Conservation (phyloP, 805 yeast genomes). For the Pichia gijzeniarum region DNA sequence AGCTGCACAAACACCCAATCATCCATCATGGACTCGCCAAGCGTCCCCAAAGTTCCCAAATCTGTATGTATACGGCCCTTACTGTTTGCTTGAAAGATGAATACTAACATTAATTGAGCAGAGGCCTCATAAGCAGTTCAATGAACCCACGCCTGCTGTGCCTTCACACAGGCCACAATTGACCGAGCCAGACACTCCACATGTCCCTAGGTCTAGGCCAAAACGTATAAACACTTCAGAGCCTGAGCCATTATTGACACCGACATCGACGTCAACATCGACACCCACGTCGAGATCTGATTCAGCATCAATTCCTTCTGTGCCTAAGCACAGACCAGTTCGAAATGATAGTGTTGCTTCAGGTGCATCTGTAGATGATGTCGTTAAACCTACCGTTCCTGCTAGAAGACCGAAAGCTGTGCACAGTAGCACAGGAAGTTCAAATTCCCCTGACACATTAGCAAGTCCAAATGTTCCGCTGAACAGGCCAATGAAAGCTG, state of each 20-base stretch:
- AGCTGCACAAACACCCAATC: background rate
- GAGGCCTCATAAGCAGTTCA: conserved; percentile 5
- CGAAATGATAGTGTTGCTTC: background rate
- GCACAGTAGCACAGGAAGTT: background rate
- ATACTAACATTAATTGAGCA: background rate
- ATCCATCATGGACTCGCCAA: background rate
- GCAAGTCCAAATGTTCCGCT: background rate
- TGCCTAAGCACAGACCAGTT: background rate
- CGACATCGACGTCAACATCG: too few species aligned
- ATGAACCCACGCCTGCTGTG: background rate
- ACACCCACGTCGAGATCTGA: background rate
- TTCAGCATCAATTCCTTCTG: background rate
- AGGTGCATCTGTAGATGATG: background rate
- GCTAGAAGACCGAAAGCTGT: conserved; percentile 13
- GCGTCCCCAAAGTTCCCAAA: conserved; percentile 18
- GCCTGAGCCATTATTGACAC: too few species aligned
- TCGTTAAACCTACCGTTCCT: conserved; percentile 14
- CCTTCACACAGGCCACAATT: background rate
- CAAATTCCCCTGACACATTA: background rate
- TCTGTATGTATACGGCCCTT: conserved; percentile 15
- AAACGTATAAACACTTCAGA: background rate
- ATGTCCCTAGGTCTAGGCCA: conserved; percentile 4
- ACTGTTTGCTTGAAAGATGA: background rate
- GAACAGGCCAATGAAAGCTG: background rate
- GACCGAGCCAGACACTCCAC: background rate